phyloP scores from a whole-genome alignment of 495 filamentous ascomycete genomes.

The Immersiella caudata region DNA sequence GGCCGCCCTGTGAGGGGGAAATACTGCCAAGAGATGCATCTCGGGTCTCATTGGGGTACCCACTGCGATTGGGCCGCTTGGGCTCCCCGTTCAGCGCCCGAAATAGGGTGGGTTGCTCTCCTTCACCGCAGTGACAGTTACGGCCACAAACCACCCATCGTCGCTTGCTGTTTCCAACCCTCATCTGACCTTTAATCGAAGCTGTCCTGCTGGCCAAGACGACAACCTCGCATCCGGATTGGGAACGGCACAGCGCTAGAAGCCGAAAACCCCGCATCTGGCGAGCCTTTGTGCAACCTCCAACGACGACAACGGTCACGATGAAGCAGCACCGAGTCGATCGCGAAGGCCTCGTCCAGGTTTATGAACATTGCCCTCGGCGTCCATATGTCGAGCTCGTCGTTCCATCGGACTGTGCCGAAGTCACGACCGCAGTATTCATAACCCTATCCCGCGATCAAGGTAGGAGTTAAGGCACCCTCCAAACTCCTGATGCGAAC shows the following conservation, averaged over 20 bases:
- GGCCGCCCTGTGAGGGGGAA: too few species aligned
- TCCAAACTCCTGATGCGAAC: background rate
- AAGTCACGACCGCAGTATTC: background rate
- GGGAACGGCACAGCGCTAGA: background rate
- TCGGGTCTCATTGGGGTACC: too few species aligned
- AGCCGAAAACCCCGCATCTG: background rate
- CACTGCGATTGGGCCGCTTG: too few species aligned
- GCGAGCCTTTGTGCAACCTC: background rate
- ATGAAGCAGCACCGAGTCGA: background rate
- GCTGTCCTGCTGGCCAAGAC: too few species aligned
- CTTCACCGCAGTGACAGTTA: too few species aligned
- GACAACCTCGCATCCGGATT: too few species aligned
- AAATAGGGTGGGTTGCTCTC: too few species aligned
- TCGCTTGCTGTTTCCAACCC: background rate
- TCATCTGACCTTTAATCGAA: too few species aligned
- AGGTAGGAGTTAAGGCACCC: conserved; percentile 9
- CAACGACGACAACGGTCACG: background rate
- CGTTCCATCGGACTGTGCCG: background rate
- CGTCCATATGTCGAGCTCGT: conserved; percentile 10
- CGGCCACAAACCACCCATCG: too few species aligned
- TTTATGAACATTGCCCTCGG: conserved; percentile 11
- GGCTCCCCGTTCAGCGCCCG: too few species aligned
- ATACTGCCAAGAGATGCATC: too few species aligned
- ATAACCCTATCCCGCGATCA: conserved; percentile 7
- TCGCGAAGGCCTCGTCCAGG: background rate